Evolutionary conservation across 2,329 filamentous ascomycete species (phyloP), one percentile per base, ranked within the genome.

Genomic region (Berkeleyomyces rouxiae): DNA sequence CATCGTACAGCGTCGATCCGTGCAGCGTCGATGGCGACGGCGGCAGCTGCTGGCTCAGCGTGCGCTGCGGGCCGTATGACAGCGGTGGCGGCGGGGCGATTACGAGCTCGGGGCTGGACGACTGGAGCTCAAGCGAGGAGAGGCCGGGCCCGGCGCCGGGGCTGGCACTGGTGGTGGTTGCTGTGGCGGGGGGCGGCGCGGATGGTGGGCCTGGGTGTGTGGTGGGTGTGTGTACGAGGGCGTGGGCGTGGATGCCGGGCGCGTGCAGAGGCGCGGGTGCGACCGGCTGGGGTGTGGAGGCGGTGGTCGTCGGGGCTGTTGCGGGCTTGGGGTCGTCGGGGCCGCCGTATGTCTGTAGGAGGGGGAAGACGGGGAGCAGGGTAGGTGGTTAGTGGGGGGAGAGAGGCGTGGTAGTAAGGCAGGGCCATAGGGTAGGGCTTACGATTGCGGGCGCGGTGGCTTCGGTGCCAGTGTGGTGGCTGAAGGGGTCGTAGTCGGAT

Each of bases 401-500:
- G n/a, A 47, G n/a, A 4, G 44, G 7, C n/a, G n/a, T 47, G 11
- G 23, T 23, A 47, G 23, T 23, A 16, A 47, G 44, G 23, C 44
- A 16, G 23, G 42, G 42, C 7, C 44, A 47, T 23, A 33, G 6
- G 9, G 6, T 3, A 31, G 46, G 31, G 33, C 60, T 23, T 44
- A 61, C 60, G 16, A 61, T 46, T 23, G 60, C 60, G 36, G 60
- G 60, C 4, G 60, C 47, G 11, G 23, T 42, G 37, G 60, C 47
- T 40, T 61, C 47, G 16, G 6, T 31, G n/a, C 60, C 40, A 9
- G 47, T 53, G 40, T 33, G 47, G 43, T 55, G 47, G 53, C 60
- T 57, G 40, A 62, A 64, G 7, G 63, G 63, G 49, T 64, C 63
- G 42, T 64, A 64, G 36, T 62, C 44, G 5, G 55, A 7, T 7